Evolutionary conservation across 352 stramenopile genomes (phyloP).

Genomic region (Lagenidium sp.): DNA sequence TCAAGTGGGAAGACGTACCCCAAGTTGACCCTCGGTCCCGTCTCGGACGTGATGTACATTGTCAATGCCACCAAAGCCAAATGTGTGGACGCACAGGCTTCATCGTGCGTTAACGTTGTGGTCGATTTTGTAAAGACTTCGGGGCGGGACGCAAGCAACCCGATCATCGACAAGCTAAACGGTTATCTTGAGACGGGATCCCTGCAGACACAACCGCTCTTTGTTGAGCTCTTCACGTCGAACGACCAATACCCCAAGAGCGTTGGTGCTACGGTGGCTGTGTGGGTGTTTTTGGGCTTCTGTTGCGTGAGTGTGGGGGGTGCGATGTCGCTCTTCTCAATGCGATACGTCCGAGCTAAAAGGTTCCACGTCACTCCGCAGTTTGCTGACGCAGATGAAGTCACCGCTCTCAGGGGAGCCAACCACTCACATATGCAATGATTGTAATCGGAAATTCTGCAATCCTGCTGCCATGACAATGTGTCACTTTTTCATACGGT

Average conservation of each 20-base stretch:
- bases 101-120: conserved; percentile 24
- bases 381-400: conserved; percentile 4
- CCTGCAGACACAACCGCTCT: conserved; percentile 32
- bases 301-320: conserved; percentile 23
- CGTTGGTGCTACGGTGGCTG: conserved; percentile 29
- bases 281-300: conserved; percentile 60
- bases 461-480: no score
- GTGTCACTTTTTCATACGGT: no score
- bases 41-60: conserved; percentile 40
- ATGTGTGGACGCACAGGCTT: conserved; percentile 16
- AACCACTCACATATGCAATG: no score
- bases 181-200: conserved; percentile 34
- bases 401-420: no score
- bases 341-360: conserved; percentile 27
- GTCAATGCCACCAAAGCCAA: conserved; percentile 32
- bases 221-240: conserved; percentile 27
- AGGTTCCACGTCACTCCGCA: conserved; percentile 33
- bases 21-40: conserved; percentile 20
- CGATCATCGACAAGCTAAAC: conserved; percentile 39
- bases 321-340: conserved; percentile 19
- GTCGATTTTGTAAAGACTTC: conserved; percentile 29
- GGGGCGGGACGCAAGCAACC: conserved; percentile 10
- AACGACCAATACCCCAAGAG: conserved; percentile 28
- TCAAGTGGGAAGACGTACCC: conserved; percentile 26
- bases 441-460: no score